phyloP scores from a whole-genome alignment of 768 basidiomycete genomes.

The Pleurotus tuoliensis region DNA sequence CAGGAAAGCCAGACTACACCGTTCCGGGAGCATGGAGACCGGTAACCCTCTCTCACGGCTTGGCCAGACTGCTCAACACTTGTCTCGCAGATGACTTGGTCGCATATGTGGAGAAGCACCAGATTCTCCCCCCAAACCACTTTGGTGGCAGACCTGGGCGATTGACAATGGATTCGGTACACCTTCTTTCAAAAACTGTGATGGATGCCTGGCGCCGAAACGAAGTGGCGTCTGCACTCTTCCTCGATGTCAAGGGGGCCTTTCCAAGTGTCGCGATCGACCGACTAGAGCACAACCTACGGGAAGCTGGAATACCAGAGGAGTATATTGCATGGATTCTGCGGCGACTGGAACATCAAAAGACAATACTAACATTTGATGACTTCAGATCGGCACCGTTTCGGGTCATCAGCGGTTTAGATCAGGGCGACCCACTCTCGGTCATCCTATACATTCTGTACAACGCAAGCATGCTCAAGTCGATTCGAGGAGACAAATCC shows the following conservation, averaged over 20 bases:
- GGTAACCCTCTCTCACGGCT: conserved; percentile 20
- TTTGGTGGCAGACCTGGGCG: conserved; percentile 26
- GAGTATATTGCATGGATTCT: conserved; percentile 13
- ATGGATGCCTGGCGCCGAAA: conserved; percentile 18
- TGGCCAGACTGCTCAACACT: conserved; percentile 7
- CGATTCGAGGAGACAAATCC: too few species aligned
- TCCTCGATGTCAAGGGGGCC: conserved; percentile 25
- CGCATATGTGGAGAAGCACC: conserved; percentile 13
- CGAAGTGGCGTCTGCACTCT: conserved; percentile 20
- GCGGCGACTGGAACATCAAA: conserved; percentile 12
- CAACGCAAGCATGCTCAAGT: conserved; percentile 18
- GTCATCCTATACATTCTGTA: conserved; percentile 24
- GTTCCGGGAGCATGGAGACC: conserved; percentile 29
- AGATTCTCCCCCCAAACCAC: conserved; percentile 20
- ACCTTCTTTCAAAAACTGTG: conserved; percentile 16
- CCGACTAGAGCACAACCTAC: conserved; percentile 19
- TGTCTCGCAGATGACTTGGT: conserved; percentile 13
- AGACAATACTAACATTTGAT: conserved; percentile 23
- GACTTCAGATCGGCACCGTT: conserved; percentile 18
- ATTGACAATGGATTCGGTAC: conserved; percentile 24
- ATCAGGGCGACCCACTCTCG: conserved; percentile 23
- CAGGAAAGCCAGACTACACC: conserved; percentile 30
- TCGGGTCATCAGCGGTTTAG: conserved; percentile 18
- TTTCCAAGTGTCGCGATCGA: conserved; percentile 20
- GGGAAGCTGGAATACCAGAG: conserved; percentile 17